Percentiles rank a stretch among this genome's conserved stretches.
Evolutionary conservation across 345 rosid genomes (phyloP).

Genomic region (Combretum micranthum): DNA sequence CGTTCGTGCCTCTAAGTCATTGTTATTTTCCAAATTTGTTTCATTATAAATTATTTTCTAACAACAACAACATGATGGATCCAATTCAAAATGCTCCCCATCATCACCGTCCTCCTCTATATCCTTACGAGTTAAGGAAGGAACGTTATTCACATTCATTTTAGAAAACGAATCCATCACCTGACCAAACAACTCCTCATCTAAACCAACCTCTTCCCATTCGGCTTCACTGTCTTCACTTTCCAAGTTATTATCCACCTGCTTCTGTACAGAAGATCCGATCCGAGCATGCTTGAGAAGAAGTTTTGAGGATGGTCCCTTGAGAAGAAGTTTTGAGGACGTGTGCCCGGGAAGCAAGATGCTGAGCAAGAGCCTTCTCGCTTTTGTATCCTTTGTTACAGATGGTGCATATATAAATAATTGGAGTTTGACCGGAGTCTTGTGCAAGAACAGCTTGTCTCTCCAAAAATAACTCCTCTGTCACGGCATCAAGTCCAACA

Average conservation of each 20-base stretch:
- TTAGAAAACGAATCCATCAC: slow-evolving; percentile 41
- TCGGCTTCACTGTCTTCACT: slow-evolving; percentile 65
- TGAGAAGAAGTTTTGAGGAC: slow-evolving; percentile 53
- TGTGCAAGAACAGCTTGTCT: slow-evolving; percentile 61
- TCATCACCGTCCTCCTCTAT: slow-evolving; percentile 36
- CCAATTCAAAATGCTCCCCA: slow-evolving; percentile 37
- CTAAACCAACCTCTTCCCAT: slow-evolving; percentile 81
- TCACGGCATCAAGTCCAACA: slow-evolving; percentile 96
- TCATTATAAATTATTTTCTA: too few relatives aligned
- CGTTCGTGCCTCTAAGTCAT: too few relatives aligned
- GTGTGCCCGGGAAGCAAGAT: slow-evolving; percentile 65
- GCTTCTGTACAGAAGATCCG: slow-evolving; percentile 16
- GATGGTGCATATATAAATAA: slow-evolving; percentile 64
- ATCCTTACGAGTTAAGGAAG: slow-evolving; percentile 12
- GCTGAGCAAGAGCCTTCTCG: slow-evolving; percentile 80
- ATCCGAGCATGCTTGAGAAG: slow-evolving; percentile 40
- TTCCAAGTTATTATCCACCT: slow-evolving; percentile 12
- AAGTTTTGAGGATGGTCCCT: slow-evolving; percentile 41
- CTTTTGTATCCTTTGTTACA: slow-evolving; percentile 88
- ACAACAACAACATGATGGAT: slow-evolving; percentile 81
- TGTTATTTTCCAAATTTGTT: too few relatives aligned
- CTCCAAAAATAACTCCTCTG: slow-evolving; percentile 68
- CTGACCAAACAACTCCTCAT: slow-evolving; percentile 50
- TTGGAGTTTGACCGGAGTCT: slow-evolving; percentile 48
- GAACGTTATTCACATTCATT: slow-evolving; percentile 49